phyloP scores from a whole-genome alignment of 2,329 filamentous ascomycete species.

The Fusarium pseudoanthophilum region DNA sequence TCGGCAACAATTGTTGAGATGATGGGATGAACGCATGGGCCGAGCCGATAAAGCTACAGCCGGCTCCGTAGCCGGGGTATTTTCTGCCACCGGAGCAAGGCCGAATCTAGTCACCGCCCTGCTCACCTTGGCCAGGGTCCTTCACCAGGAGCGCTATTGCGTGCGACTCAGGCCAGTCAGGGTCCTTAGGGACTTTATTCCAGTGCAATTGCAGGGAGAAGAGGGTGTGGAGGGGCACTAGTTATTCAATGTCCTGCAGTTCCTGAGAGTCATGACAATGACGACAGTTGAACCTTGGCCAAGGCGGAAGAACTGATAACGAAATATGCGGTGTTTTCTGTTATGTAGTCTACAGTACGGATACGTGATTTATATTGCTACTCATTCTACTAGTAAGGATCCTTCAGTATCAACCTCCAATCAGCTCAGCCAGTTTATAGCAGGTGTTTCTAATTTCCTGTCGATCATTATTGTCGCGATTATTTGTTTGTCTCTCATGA shows the following conservation, averaged over 20 bases:
- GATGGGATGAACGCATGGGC: constrained; percentile 33
- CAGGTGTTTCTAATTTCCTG: constrained; percentile 34
- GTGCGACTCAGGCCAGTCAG: not conserved
- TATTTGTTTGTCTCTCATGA: constrained; percentile 31
- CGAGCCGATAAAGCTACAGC: constrained; percentile 40
- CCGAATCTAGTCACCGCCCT: constrained; percentile 37
- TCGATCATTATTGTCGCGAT: constrained; percentile 23
- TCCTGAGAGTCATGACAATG: constrained; percentile 29
- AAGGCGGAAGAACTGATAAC: constrained; percentile 24
- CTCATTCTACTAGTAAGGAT: constrained; percentile 21
- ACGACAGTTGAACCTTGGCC: constrained; percentile 30
- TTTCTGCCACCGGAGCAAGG: constrained; percentile 40
- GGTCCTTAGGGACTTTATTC: constrained; percentile 3
- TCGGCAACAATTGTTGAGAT: constrained; percentile 35
- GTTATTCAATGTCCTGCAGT: constrained; percentile 3
- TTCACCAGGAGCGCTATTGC: constrained; percentile 2
- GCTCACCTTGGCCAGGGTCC: not conserved
- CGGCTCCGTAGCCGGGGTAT: constrained; percentile 37
- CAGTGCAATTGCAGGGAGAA: constrained; percentile 19
- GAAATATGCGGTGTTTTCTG: constrained; percentile 37
- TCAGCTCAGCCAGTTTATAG: constrained; percentile 29
- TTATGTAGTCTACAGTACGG: constrained; percentile 24
- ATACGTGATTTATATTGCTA: constrained; percentile 20
- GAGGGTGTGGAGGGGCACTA: constrained; percentile 35
- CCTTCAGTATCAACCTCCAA: constrained; percentile 29